Evolutionary conservation across 371 early-diverging fungal species (phyloP).

Genomic region (Lichtheimia hyalospora): DNA sequence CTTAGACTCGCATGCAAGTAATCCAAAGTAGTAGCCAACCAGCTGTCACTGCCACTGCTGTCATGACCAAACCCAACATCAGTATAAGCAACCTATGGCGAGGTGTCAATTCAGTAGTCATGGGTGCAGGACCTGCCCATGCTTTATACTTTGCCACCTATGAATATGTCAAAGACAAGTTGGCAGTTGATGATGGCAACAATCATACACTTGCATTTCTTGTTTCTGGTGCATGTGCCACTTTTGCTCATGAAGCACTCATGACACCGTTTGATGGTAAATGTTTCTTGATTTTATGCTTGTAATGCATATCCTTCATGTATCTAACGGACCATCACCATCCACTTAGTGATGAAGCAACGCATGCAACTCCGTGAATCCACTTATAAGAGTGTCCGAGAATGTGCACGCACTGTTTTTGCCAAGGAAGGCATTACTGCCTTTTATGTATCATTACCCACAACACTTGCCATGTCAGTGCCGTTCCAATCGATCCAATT

Average conservation of each 20-base stretch:
- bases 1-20: conserved; percentile 50
- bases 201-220: conserved; percentile 68
- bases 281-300: conserved; percentile 18
- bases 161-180: conserved; percentile 77
- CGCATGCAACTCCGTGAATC: conserved; percentile 90
- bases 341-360: conserved; percentile 82
- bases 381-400: conserved; percentile 60
- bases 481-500: conserved; percentile 95
- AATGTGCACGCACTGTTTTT: conserved; percentile 69
- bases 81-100: conserved; percentile 77
- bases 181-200: conserved; percentile 50
- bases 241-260: conserved; percentile 83
- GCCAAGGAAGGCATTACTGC: conserved; percentile 79
- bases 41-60: not conserved
- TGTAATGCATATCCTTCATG: conserved; percentile 39
- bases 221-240: conserved; percentile 90
- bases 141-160: conserved; percentile 96
- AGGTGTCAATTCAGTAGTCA: conserved; percentile 87
- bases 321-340: not conserved
- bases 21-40: conserved; percentile 21
- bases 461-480: conserved; percentile 87
- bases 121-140: conserved; percentile 96
- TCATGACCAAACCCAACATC: conserved; percentile 5
- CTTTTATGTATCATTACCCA: conserved; percentile 93
- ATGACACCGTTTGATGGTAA: conserved; percentile 95